A percentile compares a stretch with the other conserved stretches of the same genome.
Conservation (phyloP, 495 filamentous ascomycete species). For the Lophium mytilinum region DNA sequence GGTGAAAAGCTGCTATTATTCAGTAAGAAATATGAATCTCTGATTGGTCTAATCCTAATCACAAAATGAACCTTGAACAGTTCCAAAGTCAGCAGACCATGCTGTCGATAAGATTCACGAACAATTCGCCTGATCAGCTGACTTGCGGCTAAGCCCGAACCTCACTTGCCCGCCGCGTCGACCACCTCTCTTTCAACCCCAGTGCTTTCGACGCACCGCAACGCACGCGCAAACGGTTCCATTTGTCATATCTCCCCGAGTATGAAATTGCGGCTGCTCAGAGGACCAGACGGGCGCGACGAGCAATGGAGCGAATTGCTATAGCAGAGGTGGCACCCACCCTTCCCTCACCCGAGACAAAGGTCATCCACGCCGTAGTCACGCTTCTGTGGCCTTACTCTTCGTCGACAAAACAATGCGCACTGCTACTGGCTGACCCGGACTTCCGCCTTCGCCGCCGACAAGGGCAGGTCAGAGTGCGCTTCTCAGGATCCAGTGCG, state of each 20-base stretch:
- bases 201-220: too few relatives aligned
- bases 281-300: neutral
- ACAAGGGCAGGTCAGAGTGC: slow-evolving; percentile 75
- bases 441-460: slow-evolving; percentile 74
- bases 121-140: too few relatives aligned
- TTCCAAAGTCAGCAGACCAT: too few relatives aligned
- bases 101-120: too few relatives aligned
- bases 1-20: too few relatives aligned
- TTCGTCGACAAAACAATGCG: slow-evolving; percentile 57
- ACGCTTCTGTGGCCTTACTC: slow-evolving; percentile 91
- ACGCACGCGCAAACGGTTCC: too few relatives aligned
- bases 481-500: slow-evolving; percentile 66
- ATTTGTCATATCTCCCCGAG: neutral
- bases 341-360: slow-evolving; percentile 25
- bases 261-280: neutral
- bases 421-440: slow-evolving; percentile 73
- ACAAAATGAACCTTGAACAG: too few relatives aligned
- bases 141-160: too few relatives aligned
- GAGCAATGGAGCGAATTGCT: slow-evolving; percentile 40
- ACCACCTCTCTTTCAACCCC: too few relatives aligned
- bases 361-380: slow-evolving; percentile 56
- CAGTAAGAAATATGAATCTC: too few relatives aligned
- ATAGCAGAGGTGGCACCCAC: slow-evolving; percentile 64
- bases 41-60: too few relatives aligned
- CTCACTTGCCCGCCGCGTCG: too few relatives aligned